Conservation (phyloP, 495 filamentous ascomycete species). For the Penicillium antarcticum region DNA sequence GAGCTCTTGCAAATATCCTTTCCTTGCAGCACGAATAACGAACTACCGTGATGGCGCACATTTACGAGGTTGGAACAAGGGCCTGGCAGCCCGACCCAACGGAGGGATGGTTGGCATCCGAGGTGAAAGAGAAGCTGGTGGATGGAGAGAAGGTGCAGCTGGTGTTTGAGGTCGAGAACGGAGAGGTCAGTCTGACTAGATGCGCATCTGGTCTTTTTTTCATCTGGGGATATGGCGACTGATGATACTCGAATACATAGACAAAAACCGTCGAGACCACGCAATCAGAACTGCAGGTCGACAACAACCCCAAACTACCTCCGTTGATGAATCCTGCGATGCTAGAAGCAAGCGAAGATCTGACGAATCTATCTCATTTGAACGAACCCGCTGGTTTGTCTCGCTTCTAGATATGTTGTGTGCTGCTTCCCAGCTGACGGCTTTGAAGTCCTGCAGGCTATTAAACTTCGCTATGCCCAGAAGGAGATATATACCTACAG, state of each 20-base stretch:
- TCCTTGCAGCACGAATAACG: slow-evolving; percentile 8
- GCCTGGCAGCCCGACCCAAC: slow-evolving; percentile 96
- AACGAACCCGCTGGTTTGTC: slow-evolving; percentile 94
- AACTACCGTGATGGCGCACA: slow-evolving; percentile 67
- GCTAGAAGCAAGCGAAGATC: slow-evolving; percentile 97
- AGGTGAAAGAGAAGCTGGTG: slow-evolving; percentile 82
- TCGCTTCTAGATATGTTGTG: not conserved
- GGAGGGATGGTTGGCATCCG: slow-evolving; percentile 96
- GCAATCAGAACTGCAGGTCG: slow-evolving; percentile 70
- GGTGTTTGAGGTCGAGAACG: slow-evolving; percentile 83
- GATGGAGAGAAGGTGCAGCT: slow-evolving; percentile 83
- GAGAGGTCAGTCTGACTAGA: slow-evolving; percentile 64
- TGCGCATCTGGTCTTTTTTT: not conserved
- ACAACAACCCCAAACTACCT: slow-evolving; percentile 68
- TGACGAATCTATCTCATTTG: slow-evolving; percentile 95
- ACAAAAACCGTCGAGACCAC: slow-evolving; percentile 80
- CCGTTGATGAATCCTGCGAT: slow-evolving; percentile 98
- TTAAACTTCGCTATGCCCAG: slow-evolving; percentile 94
- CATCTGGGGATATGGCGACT: slow-evolving; percentile 8
- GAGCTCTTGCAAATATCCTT: slow-evolving; percentile 1
- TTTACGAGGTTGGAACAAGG: slow-evolving; percentile 93
- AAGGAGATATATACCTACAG: slow-evolving; percentile 99
- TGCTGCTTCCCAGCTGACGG: slow-evolving; percentile 29
- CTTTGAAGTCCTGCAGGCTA: slow-evolving; percentile 84
- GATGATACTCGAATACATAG: slow-evolving; percentile 41